phyloP scores from a whole-genome alignment of 2,329 filamentous ascomycete species.

The Scytalidium sp. region DNA sequence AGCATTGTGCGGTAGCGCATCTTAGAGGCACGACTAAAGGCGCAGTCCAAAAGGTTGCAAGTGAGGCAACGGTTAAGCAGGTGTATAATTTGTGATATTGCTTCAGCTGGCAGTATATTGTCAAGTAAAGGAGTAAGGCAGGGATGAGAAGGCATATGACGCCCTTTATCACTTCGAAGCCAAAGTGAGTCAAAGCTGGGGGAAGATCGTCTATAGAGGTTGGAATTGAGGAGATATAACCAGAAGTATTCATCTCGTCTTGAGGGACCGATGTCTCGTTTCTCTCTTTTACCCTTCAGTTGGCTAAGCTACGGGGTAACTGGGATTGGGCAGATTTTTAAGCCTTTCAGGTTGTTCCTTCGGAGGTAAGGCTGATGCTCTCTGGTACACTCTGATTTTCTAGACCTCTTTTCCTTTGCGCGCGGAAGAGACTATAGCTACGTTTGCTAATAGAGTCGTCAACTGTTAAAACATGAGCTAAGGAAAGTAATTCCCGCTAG shows the following conservation, averaged over 20 bases:
- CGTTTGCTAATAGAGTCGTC: no score
- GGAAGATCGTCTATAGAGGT: constrained; percentile 14
- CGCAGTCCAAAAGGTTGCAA: constrained; percentile 22
- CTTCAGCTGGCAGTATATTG: constrained; percentile 27
- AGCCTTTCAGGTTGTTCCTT: no score
- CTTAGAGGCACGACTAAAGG: constrained; percentile 27
- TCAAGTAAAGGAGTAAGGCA: constrained; percentile 26
- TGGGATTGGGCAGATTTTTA: no score
- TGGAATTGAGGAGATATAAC: constrained; percentile 15
- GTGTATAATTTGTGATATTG: constrained; percentile 18
- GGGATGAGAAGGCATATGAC: constrained; percentile 24
- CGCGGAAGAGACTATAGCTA: no score
- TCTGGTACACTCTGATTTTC: no score
- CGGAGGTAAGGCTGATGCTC: no score
- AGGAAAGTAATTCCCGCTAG: no score
- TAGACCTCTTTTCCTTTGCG: no score
- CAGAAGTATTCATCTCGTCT: not conserved
- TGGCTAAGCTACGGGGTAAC: no score
- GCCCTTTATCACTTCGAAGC: constrained; percentile 23
- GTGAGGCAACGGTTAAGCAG: constrained; percentile 17
- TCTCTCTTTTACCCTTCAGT: no score
- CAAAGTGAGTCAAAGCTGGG: constrained; percentile 18
- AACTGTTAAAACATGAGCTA: no score
- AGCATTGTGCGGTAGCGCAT: constrained; percentile 26
- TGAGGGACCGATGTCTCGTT: not conserved